A percentile compares a stretch with the other conserved stretches of the same genome.
Evolutionary conservation across 2,329 filamentous ascomycete genomes (phyloP).

Genomic region (Graphilbum ipis-grandicollis): DNA sequence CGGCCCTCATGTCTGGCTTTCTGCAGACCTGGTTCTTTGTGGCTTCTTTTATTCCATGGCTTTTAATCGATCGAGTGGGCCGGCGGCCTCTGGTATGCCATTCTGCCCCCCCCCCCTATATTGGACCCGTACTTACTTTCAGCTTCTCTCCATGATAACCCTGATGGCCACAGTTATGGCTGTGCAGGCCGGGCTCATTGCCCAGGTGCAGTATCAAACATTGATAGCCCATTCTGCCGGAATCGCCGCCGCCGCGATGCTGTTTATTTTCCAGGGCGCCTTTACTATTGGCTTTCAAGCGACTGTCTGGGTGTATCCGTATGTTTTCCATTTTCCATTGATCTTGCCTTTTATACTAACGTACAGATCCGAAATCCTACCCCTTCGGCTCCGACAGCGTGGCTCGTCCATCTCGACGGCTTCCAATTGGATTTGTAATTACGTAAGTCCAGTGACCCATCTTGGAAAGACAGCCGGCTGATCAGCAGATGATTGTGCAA

Average conservation of each 20-base stretch:
- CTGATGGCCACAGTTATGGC: conserved; percentile 33
- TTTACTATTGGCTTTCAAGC: conserved; percentile 15
- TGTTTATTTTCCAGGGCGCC: conserved; percentile 20
- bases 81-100: conserved; percentile 52
- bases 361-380: conserved; percentile 3
- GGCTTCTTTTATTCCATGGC: conserved; percentile 4
- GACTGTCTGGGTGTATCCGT: conserved; percentile 6
- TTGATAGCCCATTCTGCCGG: conserved; percentile 19
- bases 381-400: conserved; percentile 5
- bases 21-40: conserved; percentile 27
- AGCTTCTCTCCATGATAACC: conserved; percentile 19
- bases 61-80: conserved; percentile 46
- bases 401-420: conserved; percentile 5
- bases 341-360: background rate
- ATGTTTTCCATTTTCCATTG: background rate
- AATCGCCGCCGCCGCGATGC: conserved; percentile 46
- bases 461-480: too few relatives aligned
- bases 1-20: conserved; percentile 23
- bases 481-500: conserved; percentile 3
- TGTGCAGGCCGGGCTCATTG: conserved; percentile 17
- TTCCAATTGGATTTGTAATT: conserved; percentile 6
- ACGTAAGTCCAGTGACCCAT: conserved; percentile 1
- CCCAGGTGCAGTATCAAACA: conserved; percentile 3
- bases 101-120: too few relatives aligned
- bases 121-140: too few relatives aligned